Evolutionary conservation across 345 rosid genomes (phyloP).

Genomic region (Aquilaria malaccensis): DNA sequence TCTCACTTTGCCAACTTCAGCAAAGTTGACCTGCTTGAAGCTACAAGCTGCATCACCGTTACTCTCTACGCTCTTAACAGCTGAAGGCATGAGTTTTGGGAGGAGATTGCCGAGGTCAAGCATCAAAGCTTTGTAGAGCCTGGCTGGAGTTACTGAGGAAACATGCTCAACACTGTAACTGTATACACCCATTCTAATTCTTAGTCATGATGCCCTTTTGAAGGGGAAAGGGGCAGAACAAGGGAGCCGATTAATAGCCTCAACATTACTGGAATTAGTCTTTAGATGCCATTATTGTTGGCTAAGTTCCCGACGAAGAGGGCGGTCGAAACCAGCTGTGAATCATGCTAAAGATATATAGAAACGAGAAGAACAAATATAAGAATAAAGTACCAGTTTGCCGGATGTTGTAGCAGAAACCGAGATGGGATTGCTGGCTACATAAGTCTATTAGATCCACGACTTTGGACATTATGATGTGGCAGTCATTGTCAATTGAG

Average conservation of each 20-base stretch:
- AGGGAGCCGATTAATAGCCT: constrained; percentile 11
- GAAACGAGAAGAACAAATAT: too few species aligned
- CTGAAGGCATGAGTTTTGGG: constrained; percentile 32
- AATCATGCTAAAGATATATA: too few species aligned
- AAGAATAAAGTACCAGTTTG: too few species aligned
- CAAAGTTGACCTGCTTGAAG: constrained; percentile 29
- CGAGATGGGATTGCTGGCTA: too few species aligned
- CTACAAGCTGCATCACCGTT: constrained; percentile 37
- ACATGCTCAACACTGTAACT: constrained; percentile 13
- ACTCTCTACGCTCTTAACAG: constrained; percentile 19
- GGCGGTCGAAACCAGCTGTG: not conserved
- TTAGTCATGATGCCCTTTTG: not conserved
- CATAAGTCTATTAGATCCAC: too few species aligned
- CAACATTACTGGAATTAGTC: not conserved
- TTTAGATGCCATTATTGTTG: constrained; percentile 3
- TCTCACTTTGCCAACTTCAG: constrained; percentile 28
- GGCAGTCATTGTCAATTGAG: too few species aligned
- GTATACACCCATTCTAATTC: constrained; percentile 14
- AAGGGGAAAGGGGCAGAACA: not conserved
- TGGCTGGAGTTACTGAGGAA: constrained; percentile 25
- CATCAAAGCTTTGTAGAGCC: constrained; percentile 32
- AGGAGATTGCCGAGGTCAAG: constrained; percentile 28
- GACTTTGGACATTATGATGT: too few species aligned
- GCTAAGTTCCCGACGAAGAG: constrained; percentile 14
- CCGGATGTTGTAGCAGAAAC: too few species aligned